Evolutionary conservation across 306 rosid species (phyloP).

Genomic region (Quercus aquifolioides): DNA sequence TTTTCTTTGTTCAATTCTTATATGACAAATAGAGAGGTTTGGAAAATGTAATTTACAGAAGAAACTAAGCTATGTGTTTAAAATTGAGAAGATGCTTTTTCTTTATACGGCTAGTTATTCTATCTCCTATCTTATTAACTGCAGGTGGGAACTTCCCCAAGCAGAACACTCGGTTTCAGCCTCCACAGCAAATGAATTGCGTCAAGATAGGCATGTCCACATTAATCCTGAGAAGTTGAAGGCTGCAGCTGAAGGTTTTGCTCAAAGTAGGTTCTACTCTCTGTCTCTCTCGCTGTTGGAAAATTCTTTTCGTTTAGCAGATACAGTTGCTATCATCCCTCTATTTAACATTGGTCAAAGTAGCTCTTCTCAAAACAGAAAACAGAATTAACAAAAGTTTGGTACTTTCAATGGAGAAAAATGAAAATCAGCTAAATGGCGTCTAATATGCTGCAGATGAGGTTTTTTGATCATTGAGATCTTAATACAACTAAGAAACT

Average conservation of each 20-base stretch:
- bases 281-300: not conserved
- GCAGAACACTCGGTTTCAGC: slow-evolving; percentile 39
- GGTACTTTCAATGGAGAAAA: not conserved
- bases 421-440: not conserved
- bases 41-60: not conserved
- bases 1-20: not conserved
- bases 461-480: not conserved
- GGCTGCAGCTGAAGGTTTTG: slow-evolving; percentile 89
- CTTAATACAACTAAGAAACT: not conserved
- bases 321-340: not conserved
- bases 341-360: not conserved
- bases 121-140: not conserved
- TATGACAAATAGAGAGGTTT: not conserved
- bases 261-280: slow-evolving; percentile 41
- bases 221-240: slow-evolving; percentile 73
- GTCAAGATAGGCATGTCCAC: slow-evolving; percentile 45
- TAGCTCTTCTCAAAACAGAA: not conserved
- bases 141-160: slow-evolving; percentile 79
- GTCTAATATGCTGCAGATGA: not conserved
- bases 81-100: not conserved
- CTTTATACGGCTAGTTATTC: not conserved
- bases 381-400: not conserved
- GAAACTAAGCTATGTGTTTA: not conserved
- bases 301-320: not conserved
- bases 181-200: slow-evolving; percentile 89